phyloP scores from a whole-genome alignment of 257 asterid genomes.

The Solanum phureja region DNA sequence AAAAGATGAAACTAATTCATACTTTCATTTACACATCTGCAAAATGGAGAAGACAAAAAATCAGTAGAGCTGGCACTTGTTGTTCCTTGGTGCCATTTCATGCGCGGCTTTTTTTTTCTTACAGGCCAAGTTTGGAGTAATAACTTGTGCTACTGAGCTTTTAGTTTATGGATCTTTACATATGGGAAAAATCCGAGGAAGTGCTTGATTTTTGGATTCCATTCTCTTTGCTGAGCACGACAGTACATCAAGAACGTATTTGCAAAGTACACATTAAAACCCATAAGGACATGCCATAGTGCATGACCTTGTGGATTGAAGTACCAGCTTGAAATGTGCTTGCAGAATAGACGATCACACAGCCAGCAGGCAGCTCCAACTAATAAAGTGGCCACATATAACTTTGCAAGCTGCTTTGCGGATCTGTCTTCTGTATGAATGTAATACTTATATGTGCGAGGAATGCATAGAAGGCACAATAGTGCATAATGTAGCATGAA shows the following conservation, averaged over 20 bases:
- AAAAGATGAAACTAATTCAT: background rate
- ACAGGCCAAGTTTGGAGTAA: background rate
- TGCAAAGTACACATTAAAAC: constrained; percentile 78
- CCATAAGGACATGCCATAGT: constrained; percentile 82
- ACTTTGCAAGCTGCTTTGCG: constrained; percentile 74
- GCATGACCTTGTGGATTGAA: constrained; percentile 93
- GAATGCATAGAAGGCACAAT: constrained; percentile 90
- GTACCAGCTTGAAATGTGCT: constrained; percentile 37
- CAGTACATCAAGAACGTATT: constrained; percentile 85
- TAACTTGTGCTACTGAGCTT: constrained; percentile 39
- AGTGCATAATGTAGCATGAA: constrained; percentile 76
- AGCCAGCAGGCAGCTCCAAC: constrained; percentile 58
- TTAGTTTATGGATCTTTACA: constrained; percentile 73
- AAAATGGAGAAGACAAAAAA: background rate
- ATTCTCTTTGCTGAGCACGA: constrained; percentile 84
- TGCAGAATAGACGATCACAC: constrained; percentile 61
- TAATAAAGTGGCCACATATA: constrained; percentile 46
- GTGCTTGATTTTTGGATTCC: constrained; percentile 66
- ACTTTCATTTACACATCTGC: background rate
- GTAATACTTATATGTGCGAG: constrained; percentile 85
- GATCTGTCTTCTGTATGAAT: constrained; percentile 63
- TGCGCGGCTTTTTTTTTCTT: background rate
- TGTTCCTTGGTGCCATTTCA: constrained; percentile 12
- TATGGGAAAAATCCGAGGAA: constrained; percentile 56
- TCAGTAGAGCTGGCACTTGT: constrained; percentile 2